These are phyloP conservation scores for Coleophoma eucalyptorum DNA, from an alignment of 2,329 filamentous ascomycete genomes.

Conservation along the genomic window DNA sequence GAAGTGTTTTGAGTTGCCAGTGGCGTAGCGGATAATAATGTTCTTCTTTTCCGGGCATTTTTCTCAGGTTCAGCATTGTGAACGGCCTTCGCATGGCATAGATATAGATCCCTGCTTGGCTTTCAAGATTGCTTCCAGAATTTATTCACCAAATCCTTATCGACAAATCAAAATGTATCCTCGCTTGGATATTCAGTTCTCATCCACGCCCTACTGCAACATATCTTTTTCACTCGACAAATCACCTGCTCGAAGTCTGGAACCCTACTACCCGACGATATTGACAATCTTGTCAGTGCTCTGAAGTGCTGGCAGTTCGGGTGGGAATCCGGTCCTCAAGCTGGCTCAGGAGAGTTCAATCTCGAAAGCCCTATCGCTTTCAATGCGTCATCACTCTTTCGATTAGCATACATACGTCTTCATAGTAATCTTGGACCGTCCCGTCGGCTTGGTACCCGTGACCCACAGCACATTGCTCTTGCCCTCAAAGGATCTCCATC, in stretches of 20 bases:
- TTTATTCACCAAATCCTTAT: constrained; percentile 46
- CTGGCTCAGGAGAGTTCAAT: constrained; percentile 41
- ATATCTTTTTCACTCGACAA: constrained; percentile 68
- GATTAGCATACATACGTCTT: constrained; percentile 59
- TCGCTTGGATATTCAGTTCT: constrained; percentile 67
- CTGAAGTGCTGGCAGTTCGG: constrained; percentile 54
- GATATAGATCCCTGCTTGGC: background rate
- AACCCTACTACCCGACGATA: background rate
- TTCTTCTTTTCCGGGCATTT: background rate
- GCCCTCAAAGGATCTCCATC: constrained; percentile 18
- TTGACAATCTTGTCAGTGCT: constrained; percentile 40
- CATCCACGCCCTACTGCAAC: constrained; percentile 68
- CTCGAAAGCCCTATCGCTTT: constrained; percentile 58
- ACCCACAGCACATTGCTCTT: constrained; percentile 36
- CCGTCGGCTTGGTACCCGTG: constrained; percentile 60
- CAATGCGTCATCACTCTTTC: constrained; percentile 58
- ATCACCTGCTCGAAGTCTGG: background rate
- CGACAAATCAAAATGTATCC: constrained; percentile 44
- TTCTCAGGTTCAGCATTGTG: background rate
- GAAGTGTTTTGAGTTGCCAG: background rate
- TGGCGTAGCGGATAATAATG: background rate
- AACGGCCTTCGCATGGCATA: background rate
- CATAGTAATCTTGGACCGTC: constrained; percentile 62
- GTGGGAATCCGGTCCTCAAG: constrained; percentile 42
- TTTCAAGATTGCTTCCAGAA: constrained; percentile 47